phyloP scores from a whole-genome alignment of 2,329 filamentous ascomycete genomes.

The Fusarium ambrosium region DNA sequence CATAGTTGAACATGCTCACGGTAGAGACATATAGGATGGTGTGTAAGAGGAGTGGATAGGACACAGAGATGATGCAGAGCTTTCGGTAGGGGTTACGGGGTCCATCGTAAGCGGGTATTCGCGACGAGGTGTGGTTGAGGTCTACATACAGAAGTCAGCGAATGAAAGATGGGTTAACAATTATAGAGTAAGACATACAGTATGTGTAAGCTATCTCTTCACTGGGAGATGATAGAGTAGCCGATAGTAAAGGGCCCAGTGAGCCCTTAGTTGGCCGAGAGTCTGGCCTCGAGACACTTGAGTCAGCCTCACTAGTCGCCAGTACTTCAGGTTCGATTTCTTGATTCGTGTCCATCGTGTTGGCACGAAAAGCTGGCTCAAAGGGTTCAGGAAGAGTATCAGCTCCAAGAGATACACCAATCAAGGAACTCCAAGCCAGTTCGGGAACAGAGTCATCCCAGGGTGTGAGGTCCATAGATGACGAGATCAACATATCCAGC shows the following conservation, averaged over 20 bases:
- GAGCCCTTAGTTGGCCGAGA: background rate
- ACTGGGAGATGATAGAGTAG: background rate
- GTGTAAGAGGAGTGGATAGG: conserved; percentile 14
- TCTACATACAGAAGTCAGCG: background rate
- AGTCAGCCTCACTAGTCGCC: background rate
- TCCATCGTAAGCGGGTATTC: background rate
- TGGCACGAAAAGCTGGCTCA: background rate
- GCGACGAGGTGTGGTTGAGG: background rate
- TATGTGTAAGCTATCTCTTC: conserved; percentile 16
- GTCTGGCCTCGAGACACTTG: background rate
- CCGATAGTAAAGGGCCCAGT: background rate
- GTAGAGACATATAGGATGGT: conserved; percentile 17
- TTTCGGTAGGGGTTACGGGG: background rate
- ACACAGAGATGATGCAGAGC: background rate
- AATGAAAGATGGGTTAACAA: background rate
- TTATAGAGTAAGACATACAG: background rate
- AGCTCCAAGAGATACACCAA: background rate
- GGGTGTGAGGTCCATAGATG: background rate
- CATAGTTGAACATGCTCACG: conserved; percentile 22
- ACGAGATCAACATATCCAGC: background rate
- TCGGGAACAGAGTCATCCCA: background rate
- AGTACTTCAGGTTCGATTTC: background rate
- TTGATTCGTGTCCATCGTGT: background rate
- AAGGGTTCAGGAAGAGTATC: background rate
- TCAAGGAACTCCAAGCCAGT: background rate